Base-by-base conservation (phyloP, 345 rosid species). In the Lumnitzera littorea region DNA sequence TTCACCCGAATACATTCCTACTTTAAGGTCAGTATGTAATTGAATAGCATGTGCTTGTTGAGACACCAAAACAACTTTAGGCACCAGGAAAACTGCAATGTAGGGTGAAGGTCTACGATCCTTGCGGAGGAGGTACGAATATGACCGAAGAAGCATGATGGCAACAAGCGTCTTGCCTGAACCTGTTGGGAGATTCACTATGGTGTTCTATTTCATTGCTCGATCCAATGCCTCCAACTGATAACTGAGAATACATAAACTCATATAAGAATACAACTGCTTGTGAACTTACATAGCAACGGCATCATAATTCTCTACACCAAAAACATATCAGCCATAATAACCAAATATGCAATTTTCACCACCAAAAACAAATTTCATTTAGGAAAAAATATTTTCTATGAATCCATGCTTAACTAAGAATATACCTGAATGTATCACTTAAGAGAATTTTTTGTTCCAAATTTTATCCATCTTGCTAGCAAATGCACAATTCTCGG, bases 141-240 rank as follows among this genome's bases (percentile, higher is more conserved):
- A 84, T 69, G 67, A 67, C 52, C 99, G 86, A 11, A 94, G 85
- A 62, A 94, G 91, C 99, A 94, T 94, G 69, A 88, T 76, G 14
- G 96, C 96, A 51, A 94, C 80, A 46, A 87, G 74, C 25, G 99
- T 94, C 80, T 94, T 94, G 70, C 99, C 97, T 4, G 96, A 77
- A 29, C 99, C 97, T 61, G 99, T 94, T 70, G 86, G 96, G 72
- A 90, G 62, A 74, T 55, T 90, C 16, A 80, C 87, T 27, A 94
- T 60, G 0, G 97, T 92, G 73, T 92, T 90, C 66, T 79, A 81
- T 68, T 78, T 71, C 16, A 81, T 64, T 0, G 97, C 94, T 61
- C 71, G 71, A 68, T 85, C 90, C 46, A 92, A 68, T 13, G 97
- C 96, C 70, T 90, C 99, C 7, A 86, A 52, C 72, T 92, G 99